Conservation (phyloP, 2,329 filamentous ascomycete species). For the Neoarthrinium moseri region DNA sequence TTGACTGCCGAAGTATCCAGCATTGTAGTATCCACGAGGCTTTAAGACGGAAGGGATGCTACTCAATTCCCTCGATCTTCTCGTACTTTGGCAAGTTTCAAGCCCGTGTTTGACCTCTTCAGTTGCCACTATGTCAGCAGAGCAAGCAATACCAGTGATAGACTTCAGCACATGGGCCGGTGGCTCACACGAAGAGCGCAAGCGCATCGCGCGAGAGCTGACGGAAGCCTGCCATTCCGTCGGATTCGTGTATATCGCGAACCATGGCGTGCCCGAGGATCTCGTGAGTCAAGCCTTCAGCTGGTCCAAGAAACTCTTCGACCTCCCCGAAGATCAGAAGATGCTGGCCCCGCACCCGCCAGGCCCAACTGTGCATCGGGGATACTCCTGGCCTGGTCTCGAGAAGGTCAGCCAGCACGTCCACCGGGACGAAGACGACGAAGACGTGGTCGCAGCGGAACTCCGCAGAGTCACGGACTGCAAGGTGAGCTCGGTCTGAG, state of each 20-base stretch:
- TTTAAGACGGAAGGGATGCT: too few relatives aligned
- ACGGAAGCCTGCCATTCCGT: conserved; percentile 28
- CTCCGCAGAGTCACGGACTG: conserved; percentile 46
- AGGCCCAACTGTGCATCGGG: conserved; percentile 48
- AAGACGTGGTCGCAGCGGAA: conserved; percentile 30
- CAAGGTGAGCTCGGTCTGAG: conserved; percentile 37
- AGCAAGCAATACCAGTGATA: conserved; percentile 24
- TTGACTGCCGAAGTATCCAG: too few relatives aligned
- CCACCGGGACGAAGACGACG: conserved; percentile 36
- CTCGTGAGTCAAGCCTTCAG: conserved; percentile 35
- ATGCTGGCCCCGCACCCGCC: conserved; percentile 34
- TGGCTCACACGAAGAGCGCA: conserved; percentile 19
- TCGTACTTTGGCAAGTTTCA: too few relatives aligned
- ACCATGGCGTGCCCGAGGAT: conserved; percentile 30
- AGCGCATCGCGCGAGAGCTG: conserved; percentile 23
- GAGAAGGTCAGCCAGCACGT: conserved; percentile 52
- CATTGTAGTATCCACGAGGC: too few relatives aligned
- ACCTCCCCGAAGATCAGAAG: conserved; percentile 29
- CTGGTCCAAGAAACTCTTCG: conserved; percentile 31
- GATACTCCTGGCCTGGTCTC: conserved; percentile 54
- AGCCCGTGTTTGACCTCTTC: too few relatives aligned
- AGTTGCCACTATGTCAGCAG: too few relatives aligned
- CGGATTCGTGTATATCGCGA: conserved; percentile 29
- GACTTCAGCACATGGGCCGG: conserved; percentile 21
- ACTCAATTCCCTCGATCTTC: too few relatives aligned